Base-by-base conservation (phyloP, 352 stramenopile genomes). In the Globisporangium acanthophoron region DNA sequence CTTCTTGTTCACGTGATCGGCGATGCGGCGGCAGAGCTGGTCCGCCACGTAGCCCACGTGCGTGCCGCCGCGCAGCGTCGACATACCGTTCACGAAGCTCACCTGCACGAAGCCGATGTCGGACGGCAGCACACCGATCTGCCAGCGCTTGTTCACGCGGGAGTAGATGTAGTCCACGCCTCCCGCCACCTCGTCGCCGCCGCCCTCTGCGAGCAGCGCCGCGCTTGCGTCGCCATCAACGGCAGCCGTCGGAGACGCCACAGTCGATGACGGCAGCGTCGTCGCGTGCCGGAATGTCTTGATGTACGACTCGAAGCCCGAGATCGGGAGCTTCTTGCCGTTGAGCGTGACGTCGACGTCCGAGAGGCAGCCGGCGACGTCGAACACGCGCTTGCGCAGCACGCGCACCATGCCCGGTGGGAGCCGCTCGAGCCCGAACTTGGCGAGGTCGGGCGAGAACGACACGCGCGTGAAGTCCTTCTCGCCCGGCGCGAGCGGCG, bases 1-100 rank as follows among this genome's bases (percentile, higher is more conserved):
- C 67, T 98, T 98, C 64, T 98, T 98, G 67, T 98, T 94, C 44
- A 99, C 76, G 59, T 98, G 82, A 59, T 99, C 90, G 1, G 91
- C 84, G 56, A 99, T 92, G 61, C 84, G 79, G 27, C 80, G 74
- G 31, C 78, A 89, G 24, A 96, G 75, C 59, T 94, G 86, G 44
- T 96, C 86, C 9, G 71, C 69, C 9, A 96, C 66, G 52, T 97
- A 97, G 52, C 89, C 85, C 21, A 99, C 96, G 68, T 99, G 98
- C 2, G 79, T 91, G 37, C 98, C 98, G 47, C 98, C 98, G 58
- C 98, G 98, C 20, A 88, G 86, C 18, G 98, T 98, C 29, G 83
- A 97, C 76, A 99, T 99, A 35, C 94, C 92, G 67, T 99, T 99
- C 5, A 99, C 98, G 74, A 99, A 99, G 52, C 94, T 99, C 53